Percentiles rank a stretch among this genome's conserved stretches.
phyloP scores from a whole-genome alignment of 768 basidiomycete genomes.

The Cystobasidium tubakii region DNA sequence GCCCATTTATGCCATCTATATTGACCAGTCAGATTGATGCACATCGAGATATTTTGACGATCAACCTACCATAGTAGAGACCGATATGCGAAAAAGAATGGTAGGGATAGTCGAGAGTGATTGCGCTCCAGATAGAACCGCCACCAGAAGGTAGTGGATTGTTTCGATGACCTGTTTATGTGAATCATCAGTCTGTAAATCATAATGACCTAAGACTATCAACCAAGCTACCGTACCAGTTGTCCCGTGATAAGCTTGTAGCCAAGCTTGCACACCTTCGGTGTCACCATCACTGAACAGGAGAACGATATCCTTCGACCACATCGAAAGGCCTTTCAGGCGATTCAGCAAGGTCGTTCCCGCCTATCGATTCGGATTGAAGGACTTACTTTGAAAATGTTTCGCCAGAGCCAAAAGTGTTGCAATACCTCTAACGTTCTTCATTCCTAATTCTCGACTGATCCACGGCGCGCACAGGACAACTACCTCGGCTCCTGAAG shows the following conservation, averaged over 20 bases:
- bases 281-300: constrained; percentile 80
- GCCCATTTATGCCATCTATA: constrained; percentile 95
- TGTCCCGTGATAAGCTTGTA: constrained; percentile 49
- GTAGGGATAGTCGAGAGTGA: constrained; percentile 90
- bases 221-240: background rate
- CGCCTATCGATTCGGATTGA: background rate
- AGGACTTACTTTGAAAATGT: constrained; percentile 66
- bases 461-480: constrained; percentile 86
- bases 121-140: constrained; percentile 89
- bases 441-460: constrained; percentile 52
- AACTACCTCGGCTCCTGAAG: constrained; percentile 89
- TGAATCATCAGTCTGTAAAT: too few species aligned
- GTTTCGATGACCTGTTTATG: constrained; percentile 61
- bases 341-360: background rate
- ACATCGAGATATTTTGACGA: too few species aligned
- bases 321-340: constrained; percentile 68
- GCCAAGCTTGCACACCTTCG: constrained; percentile 89
- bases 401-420: constrained; percentile 75
- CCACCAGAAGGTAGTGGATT: constrained; percentile 63
- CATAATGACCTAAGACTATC: too few species aligned
- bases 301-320: constrained; percentile 91
- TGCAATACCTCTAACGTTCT: constrained; percentile 80
- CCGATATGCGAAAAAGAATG: constrained; percentile 95
- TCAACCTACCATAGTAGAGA: constrained; percentile 79
- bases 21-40: too few species aligned